These are phyloP conservation scores for Linum lewisii DNA, from an alignment of 345 rosid genomes.

Conservation along the genomic window DNA sequence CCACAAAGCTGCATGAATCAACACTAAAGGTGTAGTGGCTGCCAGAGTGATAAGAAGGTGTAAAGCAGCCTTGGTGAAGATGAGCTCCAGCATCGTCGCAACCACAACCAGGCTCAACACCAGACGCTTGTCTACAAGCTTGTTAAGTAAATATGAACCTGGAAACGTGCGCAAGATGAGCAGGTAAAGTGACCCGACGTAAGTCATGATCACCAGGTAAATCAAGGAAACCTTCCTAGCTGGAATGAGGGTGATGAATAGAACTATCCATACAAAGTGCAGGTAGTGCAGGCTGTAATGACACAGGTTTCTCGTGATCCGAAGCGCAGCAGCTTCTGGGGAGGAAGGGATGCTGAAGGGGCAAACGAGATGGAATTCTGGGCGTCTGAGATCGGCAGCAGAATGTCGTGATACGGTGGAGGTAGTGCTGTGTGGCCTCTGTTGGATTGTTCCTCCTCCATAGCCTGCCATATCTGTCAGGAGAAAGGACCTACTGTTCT, in stretches of 20 bases:
- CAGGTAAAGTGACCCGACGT: neutral
- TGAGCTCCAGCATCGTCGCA: neutral
- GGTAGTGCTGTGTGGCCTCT: neutral
- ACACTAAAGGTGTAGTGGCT: neutral
- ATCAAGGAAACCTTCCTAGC: neutral
- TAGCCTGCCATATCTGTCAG: neutral
- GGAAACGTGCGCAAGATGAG: neutral
- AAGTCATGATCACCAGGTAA: neutral
- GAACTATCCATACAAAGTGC: neutral
- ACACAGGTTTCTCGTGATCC: neutral
- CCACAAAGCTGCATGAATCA: neutral
- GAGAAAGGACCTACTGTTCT: no score
- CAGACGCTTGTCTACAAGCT: neutral
- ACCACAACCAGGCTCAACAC: neutral
- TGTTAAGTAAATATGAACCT: neutral
- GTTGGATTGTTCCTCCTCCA: neutral
- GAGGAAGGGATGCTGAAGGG: conserved; percentile 1
- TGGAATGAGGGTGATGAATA: neutral
- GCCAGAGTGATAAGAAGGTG: neutral
- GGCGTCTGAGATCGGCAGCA: neutral
- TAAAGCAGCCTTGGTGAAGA: neutral
- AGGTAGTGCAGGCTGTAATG: neutral
- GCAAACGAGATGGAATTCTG: neutral
- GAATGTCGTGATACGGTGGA: neutral
- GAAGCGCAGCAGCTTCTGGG: neutral